phyloP scores from a whole-genome alignment of 1,284 basidiomycete genomes.

The Lignosus rhinocerotis region DNA sequence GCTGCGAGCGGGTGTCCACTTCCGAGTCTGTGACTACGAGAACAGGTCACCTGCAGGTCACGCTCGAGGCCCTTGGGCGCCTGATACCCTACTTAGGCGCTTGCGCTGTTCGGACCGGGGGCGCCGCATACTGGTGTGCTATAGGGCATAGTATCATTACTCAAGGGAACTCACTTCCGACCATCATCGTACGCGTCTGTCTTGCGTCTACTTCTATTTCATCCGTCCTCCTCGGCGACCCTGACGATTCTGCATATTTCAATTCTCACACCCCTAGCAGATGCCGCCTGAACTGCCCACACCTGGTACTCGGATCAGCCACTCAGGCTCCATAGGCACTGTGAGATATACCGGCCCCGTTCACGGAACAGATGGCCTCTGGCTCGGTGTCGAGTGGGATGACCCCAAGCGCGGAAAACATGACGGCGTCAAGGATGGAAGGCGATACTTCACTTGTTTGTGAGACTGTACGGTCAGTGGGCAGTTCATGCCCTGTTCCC shows the following conservation, averaged over 20 bases:
- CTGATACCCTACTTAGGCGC: too few relatives aligned
- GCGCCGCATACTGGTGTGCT: too few relatives aligned
- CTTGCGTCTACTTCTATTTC: neutral
- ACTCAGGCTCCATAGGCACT: slow-evolving; percentile 59
- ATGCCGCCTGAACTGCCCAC: slow-evolving; percentile 27
- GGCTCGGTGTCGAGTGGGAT: slow-evolving; percentile 98
- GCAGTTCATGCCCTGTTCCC: slow-evolving; percentile 10
- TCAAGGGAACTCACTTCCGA: too few relatives aligned
- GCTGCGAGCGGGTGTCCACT: too few relatives aligned
- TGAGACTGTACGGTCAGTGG: slow-evolving; percentile 39
- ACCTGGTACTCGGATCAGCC: slow-evolving; percentile 52
- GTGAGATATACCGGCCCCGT: slow-evolving; percentile 74
- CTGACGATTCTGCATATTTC: neutral
- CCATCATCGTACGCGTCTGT: neutral
- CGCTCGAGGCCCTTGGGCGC: too few relatives aligned
- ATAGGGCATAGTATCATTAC: too few relatives aligned
- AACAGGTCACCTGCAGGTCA: too few relatives aligned
- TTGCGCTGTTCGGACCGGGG: too few relatives aligned
- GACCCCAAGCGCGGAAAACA: slow-evolving; percentile 84
- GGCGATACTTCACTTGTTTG: slow-evolving; percentile 79
- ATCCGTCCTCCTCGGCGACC: neutral
- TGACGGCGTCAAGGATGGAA: slow-evolving; percentile 78
- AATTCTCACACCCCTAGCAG: neutral
- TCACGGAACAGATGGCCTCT: slow-evolving; percentile 63
- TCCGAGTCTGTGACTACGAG: too few relatives aligned